These are phyloP conservation scores for Dactylellina drechsleri DNA, from an alignment of 2,329 filamentous ascomycete genomes.

Conservation along the genomic window DNA sequence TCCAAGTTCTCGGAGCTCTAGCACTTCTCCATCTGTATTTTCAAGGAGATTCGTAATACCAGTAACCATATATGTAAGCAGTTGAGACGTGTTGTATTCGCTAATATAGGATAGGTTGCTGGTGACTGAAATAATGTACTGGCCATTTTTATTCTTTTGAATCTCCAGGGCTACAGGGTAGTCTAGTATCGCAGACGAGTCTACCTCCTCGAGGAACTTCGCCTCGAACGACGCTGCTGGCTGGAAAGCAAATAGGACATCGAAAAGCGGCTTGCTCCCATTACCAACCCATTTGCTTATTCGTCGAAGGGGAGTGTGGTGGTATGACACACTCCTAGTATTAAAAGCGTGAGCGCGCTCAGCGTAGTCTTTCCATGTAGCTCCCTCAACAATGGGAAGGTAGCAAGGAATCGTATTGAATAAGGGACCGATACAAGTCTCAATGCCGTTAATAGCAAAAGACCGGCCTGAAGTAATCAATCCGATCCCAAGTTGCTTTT, in stretches of 20 bases:
- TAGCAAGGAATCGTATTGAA: conserved; percentile 89
- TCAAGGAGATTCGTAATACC: conserved; percentile 58
- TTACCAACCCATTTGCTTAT: conserved; percentile 79
- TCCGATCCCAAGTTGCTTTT: conserved; percentile 70
- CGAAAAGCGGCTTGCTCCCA: conserved; percentile 72
- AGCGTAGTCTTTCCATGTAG: conserved; percentile 72
- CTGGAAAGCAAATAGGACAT: conserved; percentile 85
- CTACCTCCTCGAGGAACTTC: conserved; percentile 19
- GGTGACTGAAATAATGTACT: conserved; percentile 62
- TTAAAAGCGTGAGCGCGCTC: conserved; percentile 76
- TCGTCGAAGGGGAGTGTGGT: conserved; percentile 80
- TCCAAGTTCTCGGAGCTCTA: conserved; percentile 19
- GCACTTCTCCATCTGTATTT: conserved; percentile 37
- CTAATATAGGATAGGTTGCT: conserved; percentile 60
- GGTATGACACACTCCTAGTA: conserved; percentile 73
- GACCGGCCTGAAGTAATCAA: conserved; percentile 81
- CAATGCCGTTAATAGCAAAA: conserved; percentile 73
- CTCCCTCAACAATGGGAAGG: conserved; percentile 62
- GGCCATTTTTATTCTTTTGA: conserved; percentile 66
- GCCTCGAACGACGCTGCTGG: conserved; percentile 55
- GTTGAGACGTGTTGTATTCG: conserved; percentile 57
- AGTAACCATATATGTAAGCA: conserved; percentile 64
- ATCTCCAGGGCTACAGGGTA: conserved; percentile 83
- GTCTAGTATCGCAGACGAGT: conserved; percentile 65
- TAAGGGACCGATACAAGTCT: conserved; percentile 78